Base-by-base conservation (phyloP, 176 grass and related monocot species). In the Paspalum notatum region DNA sequence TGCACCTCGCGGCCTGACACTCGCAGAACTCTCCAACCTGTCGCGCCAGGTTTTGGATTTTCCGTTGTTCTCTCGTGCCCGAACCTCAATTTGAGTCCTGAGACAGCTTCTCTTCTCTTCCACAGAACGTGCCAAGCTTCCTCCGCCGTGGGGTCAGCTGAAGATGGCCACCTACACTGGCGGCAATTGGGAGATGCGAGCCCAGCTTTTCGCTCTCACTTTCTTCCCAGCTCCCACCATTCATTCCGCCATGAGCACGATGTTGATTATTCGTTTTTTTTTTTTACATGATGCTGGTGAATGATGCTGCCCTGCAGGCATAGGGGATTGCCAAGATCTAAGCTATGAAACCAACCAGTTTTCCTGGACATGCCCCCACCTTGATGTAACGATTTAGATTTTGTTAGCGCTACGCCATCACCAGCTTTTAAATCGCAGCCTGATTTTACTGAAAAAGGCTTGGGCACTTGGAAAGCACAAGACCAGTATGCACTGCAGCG, bases 241-340 rank as follows among this genome's bases (percentile, higher is more conserved):
- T 41, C 46, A 5, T 55, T 61, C 68, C 60, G 72, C 71, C 51
- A n/a, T 32, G 42, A 77, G 43, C 32, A 38, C 17, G 62, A 87
- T 20, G 43, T 14, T 69, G n/a, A 69, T 46, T 70, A 47, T 50
- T 50, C n/a, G 1, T 32, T 32, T 32, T 32, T 32, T 32, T 32
- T 45, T 41, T 2, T 21, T 9, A 32, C 44, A 68, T 45, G 21
- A 21, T 17, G 4, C 54, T 21, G 50, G 5, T 12, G n/a, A n/a
- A n/a, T n/a, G 14, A 46, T 57, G 15, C 43, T 74, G 56, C 41
- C 27, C 40, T 47, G 41, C 66, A 13, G 2, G 15, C 25, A 16
- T 7, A 49, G 44, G 6, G 6, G 10, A 49, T 50, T 56, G 57
- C 3, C 25, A 68, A 17, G 11, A 53, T 9, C 21, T 77, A 54